Evolutionary conservation across 805 yeast species (phyloP), one percentile per base, ranked within the genome.

Genomic region (Candida saitoana): DNA sequence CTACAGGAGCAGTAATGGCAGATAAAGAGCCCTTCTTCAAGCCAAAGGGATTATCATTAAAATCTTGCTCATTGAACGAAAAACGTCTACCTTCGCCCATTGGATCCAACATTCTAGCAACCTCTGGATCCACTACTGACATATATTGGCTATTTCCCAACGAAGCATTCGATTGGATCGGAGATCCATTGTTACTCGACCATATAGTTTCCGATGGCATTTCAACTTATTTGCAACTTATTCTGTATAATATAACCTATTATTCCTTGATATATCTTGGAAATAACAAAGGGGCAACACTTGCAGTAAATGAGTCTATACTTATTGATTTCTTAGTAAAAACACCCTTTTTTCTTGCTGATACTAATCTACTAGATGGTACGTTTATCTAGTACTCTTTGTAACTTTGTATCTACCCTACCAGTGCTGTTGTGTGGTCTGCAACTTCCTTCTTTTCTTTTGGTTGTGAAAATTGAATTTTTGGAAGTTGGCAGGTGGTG

Each of bases 1-100:
- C 76, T 6, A 65, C 66, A 1, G 75, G 74, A 0, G 73, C 72
- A n/a, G 73, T 68, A 31, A 70, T 63, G 8, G 73, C 74, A 3
- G 77, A 71, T 19, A 73, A 54, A 1, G 78, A 63, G 7, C 77
- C 77, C 44, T 67, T 64, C 48, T 69, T 73, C 48, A 71, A 59
- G n/a, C 76, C 77, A 54, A 74, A 73, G 8, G 62, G 44, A 43
- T 60, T 65, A 30, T 60, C 59, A n/a, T 44, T 35, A 18, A 45
- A 51, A n/a, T 64, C 61, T 39, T 73, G 78, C 42, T 65, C 74
- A 39, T 62, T 60, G 47, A 64, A 61, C 5, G 77, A 71, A 44
- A 69, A 63, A 40, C 72, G 59, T 47, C 76, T 59, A 2, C 55
- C 45, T 25, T 47, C 40, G n/a, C 44, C 12, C 20, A 41, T 38